These are phyloP conservation scores for Diplogelasinospora grovesii DNA, from an alignment of 495 filamentous ascomycete genomes.

Conservation along the genomic window DNA sequence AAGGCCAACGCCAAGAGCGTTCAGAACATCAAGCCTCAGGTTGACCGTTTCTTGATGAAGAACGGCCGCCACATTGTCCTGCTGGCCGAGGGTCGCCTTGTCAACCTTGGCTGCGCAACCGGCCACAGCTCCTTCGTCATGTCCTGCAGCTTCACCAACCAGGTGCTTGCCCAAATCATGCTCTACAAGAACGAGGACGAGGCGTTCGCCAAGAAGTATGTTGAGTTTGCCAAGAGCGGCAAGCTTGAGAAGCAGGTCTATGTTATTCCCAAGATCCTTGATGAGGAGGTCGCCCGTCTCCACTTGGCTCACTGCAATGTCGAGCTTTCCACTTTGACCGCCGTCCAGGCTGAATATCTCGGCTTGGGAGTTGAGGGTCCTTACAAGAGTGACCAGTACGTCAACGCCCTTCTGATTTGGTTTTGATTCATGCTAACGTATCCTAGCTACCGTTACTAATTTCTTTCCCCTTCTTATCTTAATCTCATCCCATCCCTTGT, in stretches of 20 bases:
- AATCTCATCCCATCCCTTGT: constrained; percentile 8
- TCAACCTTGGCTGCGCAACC: constrained; percentile 98
- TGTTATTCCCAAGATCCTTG: constrained; percentile 95
- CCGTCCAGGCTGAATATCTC: constrained; percentile 90
- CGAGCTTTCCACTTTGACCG: constrained; percentile 78
- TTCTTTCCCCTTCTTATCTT: constrained; percentile 4
- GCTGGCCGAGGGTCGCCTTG: constrained; percentile 94
- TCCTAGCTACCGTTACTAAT: constrained; percentile 54
- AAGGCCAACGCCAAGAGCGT: constrained; percentile 87
- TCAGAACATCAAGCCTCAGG: constrained; percentile 99
- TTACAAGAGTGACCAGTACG: constrained; percentile 83
- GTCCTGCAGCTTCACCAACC: constrained; percentile 99
- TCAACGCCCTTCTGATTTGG: constrained; percentile 2
- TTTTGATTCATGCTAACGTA: constrained; percentile 24
- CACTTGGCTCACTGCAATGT: constrained; percentile 93
- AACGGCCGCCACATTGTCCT: constrained; percentile 97
- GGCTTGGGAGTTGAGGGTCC: constrained; percentile 76
- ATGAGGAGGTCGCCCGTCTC: constrained; percentile 93
- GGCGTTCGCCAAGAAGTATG: constrained; percentile 84
- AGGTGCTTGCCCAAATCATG: constrained; percentile 98
- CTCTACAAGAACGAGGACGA: constrained; percentile 88
- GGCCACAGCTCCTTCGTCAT: constrained; percentile 99
- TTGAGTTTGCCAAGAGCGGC: constrained; percentile 83
- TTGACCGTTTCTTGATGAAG: constrained; percentile 92
- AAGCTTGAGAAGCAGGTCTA: constrained; percentile 92